Evolutionary conservation across 1,284 basidiomycete genomes (phyloP).

Genomic region (Cryptococcus sp.): DNA sequence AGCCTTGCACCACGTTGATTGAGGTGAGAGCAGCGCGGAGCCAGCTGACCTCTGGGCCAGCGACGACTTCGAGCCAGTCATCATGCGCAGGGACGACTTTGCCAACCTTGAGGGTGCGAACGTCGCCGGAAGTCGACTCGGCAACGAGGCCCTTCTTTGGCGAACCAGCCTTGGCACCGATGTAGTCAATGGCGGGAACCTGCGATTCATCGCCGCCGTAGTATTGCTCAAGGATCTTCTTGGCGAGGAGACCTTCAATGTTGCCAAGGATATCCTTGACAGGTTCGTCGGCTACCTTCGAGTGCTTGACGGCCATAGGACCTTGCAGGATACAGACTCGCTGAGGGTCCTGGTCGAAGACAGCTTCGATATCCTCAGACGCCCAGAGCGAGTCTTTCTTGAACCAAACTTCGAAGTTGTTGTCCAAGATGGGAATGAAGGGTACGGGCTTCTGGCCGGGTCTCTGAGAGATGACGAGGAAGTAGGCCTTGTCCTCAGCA

Average conservation of each 20-base stretch:
- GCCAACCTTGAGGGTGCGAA: constrained; percentile 64
- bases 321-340: constrained; percentile 97
- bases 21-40: constrained; percentile 81
- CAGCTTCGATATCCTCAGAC: constrained; percentile 96
- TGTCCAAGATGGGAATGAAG: constrained; percentile 96
- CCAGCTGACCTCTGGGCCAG: constrained; percentile 81
- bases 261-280: constrained; percentile 88
- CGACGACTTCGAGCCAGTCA: constrained; percentile 82
- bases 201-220: constrained; percentile 77
- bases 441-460: constrained; percentile 98
- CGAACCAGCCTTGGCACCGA: constrained; percentile 60
- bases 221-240: constrained; percentile 75
- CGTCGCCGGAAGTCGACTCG: constrained; percentile 56
- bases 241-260: constrained; percentile 75
- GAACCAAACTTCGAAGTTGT: constrained; percentile 95
- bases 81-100: constrained; percentile 62
- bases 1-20: constrained; percentile 79
- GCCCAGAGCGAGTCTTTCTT: constrained; percentile 99
- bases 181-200: constrained; percentile 84
- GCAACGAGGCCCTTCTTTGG: constrained; percentile 58
- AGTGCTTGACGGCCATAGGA: constrained; percentile 88
- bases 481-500: constrained; percentile 93
- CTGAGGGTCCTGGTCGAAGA: constrained; percentile 97
- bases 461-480: constrained; percentile 90
- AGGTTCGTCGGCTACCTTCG: constrained; percentile 86